phyloP scores from a whole-genome alignment of 257 asterid species.

The Verbascum thapsus region DNA sequence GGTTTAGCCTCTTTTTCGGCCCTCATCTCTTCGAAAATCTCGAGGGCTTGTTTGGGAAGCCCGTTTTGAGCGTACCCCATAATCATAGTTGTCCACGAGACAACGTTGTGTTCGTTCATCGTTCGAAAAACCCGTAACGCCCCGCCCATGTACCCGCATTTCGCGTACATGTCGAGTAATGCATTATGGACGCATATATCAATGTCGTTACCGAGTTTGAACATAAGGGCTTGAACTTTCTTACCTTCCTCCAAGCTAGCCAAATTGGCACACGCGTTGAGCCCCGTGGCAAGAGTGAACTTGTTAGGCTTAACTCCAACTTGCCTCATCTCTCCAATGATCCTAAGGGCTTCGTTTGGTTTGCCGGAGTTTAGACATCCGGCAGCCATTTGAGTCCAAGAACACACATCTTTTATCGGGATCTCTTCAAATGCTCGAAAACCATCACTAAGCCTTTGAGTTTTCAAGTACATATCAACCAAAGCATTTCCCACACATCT shows the following conservation, averaged over 20 bases:
- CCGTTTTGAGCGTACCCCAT: constrained; percentile 82
- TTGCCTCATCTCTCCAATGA: constrained; percentile 57
- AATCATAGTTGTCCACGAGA: constrained; percentile 83
- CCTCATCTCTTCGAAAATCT: constrained; percentile 61
- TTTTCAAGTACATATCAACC: constrained; percentile 72
- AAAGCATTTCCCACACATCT: constrained; percentile 68
- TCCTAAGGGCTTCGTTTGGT: constrained; percentile 54
- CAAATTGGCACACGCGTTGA: constrained; percentile 63
- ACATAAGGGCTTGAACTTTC: constrained; percentile 52
- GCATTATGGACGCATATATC: constrained; percentile 77
- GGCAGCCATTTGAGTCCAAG: constrained; percentile 78
- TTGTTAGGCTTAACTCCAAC: constrained; percentile 57
- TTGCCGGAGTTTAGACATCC: constrained; percentile 63
- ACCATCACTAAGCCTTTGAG: constrained; percentile 46
- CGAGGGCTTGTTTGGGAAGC: constrained; percentile 48
- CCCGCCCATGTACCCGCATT: constrained; percentile 64
- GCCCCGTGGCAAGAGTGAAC: constrained; percentile 69
- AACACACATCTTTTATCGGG: constrained; percentile 50
- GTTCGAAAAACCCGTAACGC: constrained; percentile 51
- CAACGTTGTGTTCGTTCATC: constrained; percentile 57
- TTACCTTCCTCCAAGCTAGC: constrained; percentile 61
- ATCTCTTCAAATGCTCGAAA: constrained; percentile 65
- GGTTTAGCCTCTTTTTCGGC: constrained; percentile 41
- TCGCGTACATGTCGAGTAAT: constrained; percentile 69
- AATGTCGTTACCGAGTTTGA: constrained; percentile 48